A percentile compares a stretch with the other conserved stretches of the same genome.
Evolutionary conservation across 805 yeast genomes (phyloP).

Genomic region (Candida ovalis): DNA sequence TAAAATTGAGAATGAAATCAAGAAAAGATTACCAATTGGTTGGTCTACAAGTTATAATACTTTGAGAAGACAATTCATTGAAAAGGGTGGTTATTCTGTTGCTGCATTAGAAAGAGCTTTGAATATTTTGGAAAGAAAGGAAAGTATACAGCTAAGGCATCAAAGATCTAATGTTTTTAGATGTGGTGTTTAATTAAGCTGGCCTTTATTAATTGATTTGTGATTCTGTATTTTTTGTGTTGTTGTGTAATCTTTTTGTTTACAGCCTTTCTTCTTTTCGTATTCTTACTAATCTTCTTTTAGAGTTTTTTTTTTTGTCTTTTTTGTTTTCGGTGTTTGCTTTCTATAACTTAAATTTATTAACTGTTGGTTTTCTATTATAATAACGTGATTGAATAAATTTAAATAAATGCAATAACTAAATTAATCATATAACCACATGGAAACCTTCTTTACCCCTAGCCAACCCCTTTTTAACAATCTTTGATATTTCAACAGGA

Average conservation of each 20-base stretch:
- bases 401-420: not conserved
- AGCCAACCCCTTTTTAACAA: constrained; percentile 66
- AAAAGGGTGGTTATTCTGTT: constrained; percentile 51
- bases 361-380: not conserved
- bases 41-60: constrained; percentile 91
- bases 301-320: too few species aligned
- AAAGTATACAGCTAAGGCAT: constrained; percentile 80
- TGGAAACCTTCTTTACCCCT: constrained; percentile 68
- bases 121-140: constrained; percentile 77
- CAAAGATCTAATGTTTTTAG: constrained; percentile 82
- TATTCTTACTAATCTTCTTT: not conserved
- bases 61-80: constrained; percentile 77
- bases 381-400: not conserved
- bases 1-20: constrained; percentile 76
- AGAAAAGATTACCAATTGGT: constrained; percentile 91
- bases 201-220: not conserved
- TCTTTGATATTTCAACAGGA: constrained; percentile 73
- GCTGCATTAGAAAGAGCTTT: constrained; percentile 81
- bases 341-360: too few species aligned
- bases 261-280: not conserved
- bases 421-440: constrained; percentile 17
- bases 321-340: too few species aligned
- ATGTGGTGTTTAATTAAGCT: constrained; percentile 46
- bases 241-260: not conserved
- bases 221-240: not conserved